Conservation (phyloP, 768 basidiomycete genomes). For the Exsudoporus frostii region DNA sequence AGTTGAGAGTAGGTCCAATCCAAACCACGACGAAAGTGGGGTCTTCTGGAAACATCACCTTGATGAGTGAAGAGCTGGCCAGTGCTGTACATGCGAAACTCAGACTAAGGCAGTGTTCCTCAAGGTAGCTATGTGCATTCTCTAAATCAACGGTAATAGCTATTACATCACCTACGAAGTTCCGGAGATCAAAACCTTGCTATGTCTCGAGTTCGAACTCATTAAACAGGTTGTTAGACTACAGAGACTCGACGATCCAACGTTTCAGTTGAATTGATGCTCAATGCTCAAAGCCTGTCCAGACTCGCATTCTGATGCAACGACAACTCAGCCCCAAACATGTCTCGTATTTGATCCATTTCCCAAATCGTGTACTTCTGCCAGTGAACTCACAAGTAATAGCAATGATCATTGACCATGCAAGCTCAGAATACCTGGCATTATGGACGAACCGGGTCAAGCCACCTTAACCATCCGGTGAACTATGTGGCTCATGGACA, state of each 20-base stretch:
- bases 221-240: neutral
- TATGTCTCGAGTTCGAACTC: neutral
- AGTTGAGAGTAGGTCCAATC: neutral
- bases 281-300: neutral
- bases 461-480: neutral
- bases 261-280: neutral
- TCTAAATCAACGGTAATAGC: neutral
- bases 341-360: neutral
- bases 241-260: neutral
- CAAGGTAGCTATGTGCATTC: neutral
- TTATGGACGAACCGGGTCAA: conserved; percentile 5
- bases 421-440: neutral
- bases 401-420: neutral
- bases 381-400: neutral
- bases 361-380: neutral
- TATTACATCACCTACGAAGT: neutral
- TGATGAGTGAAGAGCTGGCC: neutral
- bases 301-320: neutral
- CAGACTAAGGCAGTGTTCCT: conserved; percentile 10
- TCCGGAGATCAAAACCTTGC: neutral
- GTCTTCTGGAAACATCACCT: neutral
- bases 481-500: neutral
- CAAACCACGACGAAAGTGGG: neutral
- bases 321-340: neutral
- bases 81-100: neutral